Evolutionary conservation across 768 basidiomycete genomes (phyloP).

Genomic region (Exsudoporus frostii): DNA sequence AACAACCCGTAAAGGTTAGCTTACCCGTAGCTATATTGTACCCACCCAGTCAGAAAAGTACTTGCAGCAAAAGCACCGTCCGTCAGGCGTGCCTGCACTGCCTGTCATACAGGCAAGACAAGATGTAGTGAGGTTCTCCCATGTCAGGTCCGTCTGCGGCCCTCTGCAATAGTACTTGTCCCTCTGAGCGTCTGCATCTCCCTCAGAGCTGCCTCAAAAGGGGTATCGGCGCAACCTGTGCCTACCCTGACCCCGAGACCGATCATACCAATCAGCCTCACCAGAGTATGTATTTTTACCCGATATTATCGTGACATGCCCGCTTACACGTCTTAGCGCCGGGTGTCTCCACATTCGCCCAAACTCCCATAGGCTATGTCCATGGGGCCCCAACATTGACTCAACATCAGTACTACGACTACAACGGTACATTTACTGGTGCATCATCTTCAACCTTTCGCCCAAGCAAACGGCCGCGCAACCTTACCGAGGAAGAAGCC

Average conservation of each 20-base stretch:
- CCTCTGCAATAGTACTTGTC: slow-evolving; percentile 7
- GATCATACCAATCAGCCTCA: slow-evolving; percentile 40
- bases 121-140: slow-evolving; percentile 79
- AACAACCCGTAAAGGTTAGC: slow-evolving; percentile 59
- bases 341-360: slow-evolving; percentile 36
- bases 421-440: slow-evolving; percentile 63
- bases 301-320: neutral
- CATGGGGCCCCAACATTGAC: slow-evolving; percentile 45
- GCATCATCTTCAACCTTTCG: slow-evolving; percentile 76
- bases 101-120: slow-evolving; percentile 82
- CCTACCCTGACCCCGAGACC: slow-evolving; percentile 77
- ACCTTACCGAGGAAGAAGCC: slow-evolving; percentile 79
- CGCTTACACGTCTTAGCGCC: slow-evolving; percentile 25
- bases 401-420: slow-evolving; percentile 73
- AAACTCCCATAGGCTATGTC: slow-evolving; percentile 38
- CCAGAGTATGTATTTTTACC: slow-evolving; percentile 19
- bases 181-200: slow-evolving; percentile 2
- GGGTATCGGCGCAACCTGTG: slow-evolving; percentile 64
- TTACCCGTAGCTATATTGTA: slow-evolving; percentile 11
- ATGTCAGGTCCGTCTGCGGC: slow-evolving; percentile 56
- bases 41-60: slow-evolving; percentile 9
- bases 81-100: slow-evolving; percentile 74
- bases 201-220: slow-evolving; percentile 77
- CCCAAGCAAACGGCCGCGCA: slow-evolving; percentile 75
- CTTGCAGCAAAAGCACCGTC: slow-evolving; percentile 72